phyloP scores from a whole-genome alignment of 1,139 yeast species.

The Magnusiomyces fungicola region DNA sequence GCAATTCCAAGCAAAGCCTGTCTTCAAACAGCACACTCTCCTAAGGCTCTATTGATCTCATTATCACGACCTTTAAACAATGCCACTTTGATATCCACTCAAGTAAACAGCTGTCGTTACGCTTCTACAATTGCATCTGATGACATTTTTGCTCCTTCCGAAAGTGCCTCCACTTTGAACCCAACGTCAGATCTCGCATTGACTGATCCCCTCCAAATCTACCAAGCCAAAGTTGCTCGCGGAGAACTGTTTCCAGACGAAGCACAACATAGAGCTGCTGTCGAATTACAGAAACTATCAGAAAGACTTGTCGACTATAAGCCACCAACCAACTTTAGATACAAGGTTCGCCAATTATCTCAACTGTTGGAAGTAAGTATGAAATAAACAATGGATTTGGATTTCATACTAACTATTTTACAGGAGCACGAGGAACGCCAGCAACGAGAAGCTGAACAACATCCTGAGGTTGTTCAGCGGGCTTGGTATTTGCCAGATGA shows the following conservation, averaged over 20 bases:
- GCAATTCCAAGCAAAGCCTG: too few relatives aligned
- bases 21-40: too few relatives aligned
- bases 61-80: too few relatives aligned
- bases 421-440: constrained; percentile 13
- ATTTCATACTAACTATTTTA: constrained; percentile 5
- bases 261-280: constrained; percentile 53
- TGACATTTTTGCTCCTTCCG: too few relatives aligned
- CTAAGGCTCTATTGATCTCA: too few relatives aligned
- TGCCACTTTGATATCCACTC: too few relatives aligned
- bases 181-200: too few relatives aligned
- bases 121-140: too few relatives aligned
- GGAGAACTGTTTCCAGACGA: constrained; percentile 51
- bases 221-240: constrained; percentile 45
- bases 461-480: constrained; percentile 10
- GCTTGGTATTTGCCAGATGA: constrained; percentile 24
- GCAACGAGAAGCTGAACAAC: constrained; percentile 13
- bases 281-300: constrained; percentile 57
- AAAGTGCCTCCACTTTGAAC: too few relatives aligned
- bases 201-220: constrained; percentile 58
- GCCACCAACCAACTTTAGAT: constrained; percentile 48
- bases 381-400: neutral
- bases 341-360: constrained; percentile 34
- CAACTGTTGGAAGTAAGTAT: constrained; percentile 20
- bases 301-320: constrained; percentile 51
- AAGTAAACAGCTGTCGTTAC: too few relatives aligned